Evolutionary conservation across 2,329 filamentous ascomycete genomes (phyloP), one percentile per base, ranked within the genome.

Genomic region (Ophiostoma sp.): DNA sequence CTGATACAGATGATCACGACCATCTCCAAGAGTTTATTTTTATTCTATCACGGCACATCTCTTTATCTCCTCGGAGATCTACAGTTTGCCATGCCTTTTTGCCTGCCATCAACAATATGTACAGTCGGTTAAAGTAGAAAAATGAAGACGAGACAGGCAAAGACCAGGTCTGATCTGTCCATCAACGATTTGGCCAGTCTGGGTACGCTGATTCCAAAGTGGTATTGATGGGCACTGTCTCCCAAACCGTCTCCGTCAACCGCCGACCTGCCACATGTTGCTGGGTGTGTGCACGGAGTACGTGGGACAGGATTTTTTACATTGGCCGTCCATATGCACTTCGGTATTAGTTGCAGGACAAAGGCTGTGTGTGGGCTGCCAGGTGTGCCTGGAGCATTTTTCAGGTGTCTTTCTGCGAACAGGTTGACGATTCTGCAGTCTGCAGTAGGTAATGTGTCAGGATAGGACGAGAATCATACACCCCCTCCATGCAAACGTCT

Each of bases 301-400:
- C n/a, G n/a, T n/a, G n/a, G n/a, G n/a, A n/a, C n/a, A n/a, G 12
- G 9, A 1, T 3, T 17, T 45, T 64, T 17, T 64, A 61, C 19
- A 64, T n/a, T 25, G 61, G 11, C 33, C n/a, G n/a, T 64, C n/a
- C 61, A 64, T 64, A 42, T 64, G 36, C 61, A 64, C 36, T 28
- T 45, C 22, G 8, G 61, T 42, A 42, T 64, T 45, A 45, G 33
- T 64, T 64, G 36, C 36, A 36, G 9, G 11, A 22, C 19, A 7
- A n/a, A 6, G 50, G 50, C n/a, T 31, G 33, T 39, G 33, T 19
- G n/a, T 25, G 19, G 59, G 12, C 59, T 22, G 33, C 17, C 31
- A 63, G n/a, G n/a, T n/a, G n/a, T n/a, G n/a, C n/a, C n/a, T n/a
- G n/a, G n/a, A n/a, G n/a, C n/a, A n/a, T n/a, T n/a, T n/a, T 15